These are phyloP conservation scores for Yarrowia osloensis DNA, from an alignment of 805 yeast species.

Conservation along the genomic window DNA sequence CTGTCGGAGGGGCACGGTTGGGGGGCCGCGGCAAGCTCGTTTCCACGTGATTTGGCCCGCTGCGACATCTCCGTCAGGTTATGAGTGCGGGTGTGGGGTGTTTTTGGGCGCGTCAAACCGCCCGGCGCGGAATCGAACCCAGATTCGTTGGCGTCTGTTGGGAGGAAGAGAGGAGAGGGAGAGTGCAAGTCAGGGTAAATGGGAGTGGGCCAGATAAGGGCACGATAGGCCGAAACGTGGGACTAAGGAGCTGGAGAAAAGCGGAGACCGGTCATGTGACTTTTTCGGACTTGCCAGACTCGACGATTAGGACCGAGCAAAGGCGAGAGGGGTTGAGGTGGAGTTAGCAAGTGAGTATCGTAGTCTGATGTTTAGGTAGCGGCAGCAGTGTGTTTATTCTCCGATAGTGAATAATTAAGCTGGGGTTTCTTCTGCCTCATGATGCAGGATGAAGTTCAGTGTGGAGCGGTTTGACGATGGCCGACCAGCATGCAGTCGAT, in stretches of 20 bases:
- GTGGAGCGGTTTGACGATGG: too few species aligned
- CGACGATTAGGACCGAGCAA: not conserved
- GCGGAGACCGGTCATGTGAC: not conserved
- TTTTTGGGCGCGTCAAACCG: not conserved
- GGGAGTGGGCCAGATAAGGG: not conserved
- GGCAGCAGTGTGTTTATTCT: too few species aligned
- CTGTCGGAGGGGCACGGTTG: not conserved
- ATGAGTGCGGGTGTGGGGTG: not conserved
- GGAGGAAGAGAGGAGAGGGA: not conserved
- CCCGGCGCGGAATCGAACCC: slow-evolving; percentile 8
- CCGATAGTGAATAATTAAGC: too few species aligned
- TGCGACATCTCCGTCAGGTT: not conserved
- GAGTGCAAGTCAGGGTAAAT: slow-evolving; percentile 11
- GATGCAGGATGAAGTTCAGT: too few species aligned
- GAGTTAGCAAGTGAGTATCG: not conserved
- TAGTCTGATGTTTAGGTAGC: not conserved
- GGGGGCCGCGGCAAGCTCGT: not conserved
- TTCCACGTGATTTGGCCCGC: not conserved
- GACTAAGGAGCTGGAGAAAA: too few species aligned
- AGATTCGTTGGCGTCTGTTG: not conserved
- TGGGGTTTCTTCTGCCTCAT: too few species aligned
- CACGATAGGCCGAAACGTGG: not conserved
- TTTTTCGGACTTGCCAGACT: not conserved
- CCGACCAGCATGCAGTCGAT: too few species aligned
- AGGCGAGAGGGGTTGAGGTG: not conserved